Evolutionary conservation across 1,139 yeast genomes (phyloP).

Genomic region (Saccharomycopsis hybrid): DNA sequence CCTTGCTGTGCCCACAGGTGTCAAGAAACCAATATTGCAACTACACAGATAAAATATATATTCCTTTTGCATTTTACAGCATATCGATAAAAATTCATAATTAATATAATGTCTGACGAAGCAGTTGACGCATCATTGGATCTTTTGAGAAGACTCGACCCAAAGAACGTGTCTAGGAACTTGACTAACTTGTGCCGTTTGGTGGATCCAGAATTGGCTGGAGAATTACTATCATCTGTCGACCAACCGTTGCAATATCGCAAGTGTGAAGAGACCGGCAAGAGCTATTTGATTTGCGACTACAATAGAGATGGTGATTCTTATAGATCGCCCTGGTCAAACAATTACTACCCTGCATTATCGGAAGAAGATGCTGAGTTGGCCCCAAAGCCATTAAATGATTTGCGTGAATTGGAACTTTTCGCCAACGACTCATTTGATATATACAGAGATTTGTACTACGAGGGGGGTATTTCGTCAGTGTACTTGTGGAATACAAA

Average conservation of each 20-base stretch:
- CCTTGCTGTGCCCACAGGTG: no score
- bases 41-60: no score
- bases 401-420: constrained; percentile 66
- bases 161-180: constrained; percentile 58
- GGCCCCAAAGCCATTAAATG: constrained; percentile 66
- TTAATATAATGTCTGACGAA: constrained; percentile 41
- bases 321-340: constrained; percentile 88
- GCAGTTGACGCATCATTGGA: constrained; percentile 84
- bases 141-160: constrained; percentile 79
- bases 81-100: no score
- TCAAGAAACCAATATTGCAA: no score
- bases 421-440: constrained; percentile 90
- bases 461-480: constrained; percentile 87
- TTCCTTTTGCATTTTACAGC: no score
- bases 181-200: constrained; percentile 64
- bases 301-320: constrained; percentile 94
- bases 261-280: constrained; percentile 54
- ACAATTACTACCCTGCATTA: constrained; percentile 61
- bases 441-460: constrained; percentile 85
- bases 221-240: constrained; percentile 77
- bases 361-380: constrained; percentile 50
- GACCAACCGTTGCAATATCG: constrained; percentile 72
- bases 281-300: constrained; percentile 79
- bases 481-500: constrained; percentile 92
- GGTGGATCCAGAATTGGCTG: constrained; percentile 70